Evolutionary conservation across 208 protist genomes (phyloP), one percentile per base, ranked within the genome.

Genomic region (Trypanosomatidae sp.): DNA sequence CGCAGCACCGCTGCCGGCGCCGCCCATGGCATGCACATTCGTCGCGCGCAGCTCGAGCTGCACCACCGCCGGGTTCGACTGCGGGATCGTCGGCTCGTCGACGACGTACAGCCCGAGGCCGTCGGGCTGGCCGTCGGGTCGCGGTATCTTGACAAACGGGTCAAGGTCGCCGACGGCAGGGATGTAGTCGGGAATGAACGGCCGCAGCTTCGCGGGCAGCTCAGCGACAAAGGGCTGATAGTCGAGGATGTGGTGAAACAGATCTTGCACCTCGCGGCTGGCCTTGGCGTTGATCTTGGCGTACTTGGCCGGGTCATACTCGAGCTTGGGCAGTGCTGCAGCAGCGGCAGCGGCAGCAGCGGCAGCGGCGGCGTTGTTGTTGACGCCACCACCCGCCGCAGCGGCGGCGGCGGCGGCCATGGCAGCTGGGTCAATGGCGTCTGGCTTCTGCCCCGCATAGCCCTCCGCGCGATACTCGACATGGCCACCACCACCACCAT

Each of bases 181-280:
- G 43, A 98, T 94, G 72, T 96, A 98, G 41, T 99, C 96, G 3
- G 96, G 95, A 48, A 99, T 95, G 68, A 98, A 99, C 6, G 97
- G 95, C 18, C 87, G 80, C 46, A 99, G 70, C 63, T 92, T 89
- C 7, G 95, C 92, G 10, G 96, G 92, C 20, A 98, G 63, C 54
- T 98, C 93, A 15, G 96, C 77, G 2, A 80, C 67, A 33, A 94
- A 77, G 10, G 95, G 88, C 53, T 96, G 82, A 74, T 97, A 98
- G 24, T 82, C 64, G 13, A 62, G 61, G 58, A 99, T 98, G 64
- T 78, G 87, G 42, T 88, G 71, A 66, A 99, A 98, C n/a, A 99
- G 65, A n/a, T 97, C 93, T 48, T 92, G 87, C 44, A 98, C 82
- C 62, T 97, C 94, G 2, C 46, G 47, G 27, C 62, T 86, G n/a